These are phyloP conservation scores for Bipolaris oryzae DNA, from an alignment of 2,329 filamentous ascomycete genomes.

Conservation along the genomic window DNA sequence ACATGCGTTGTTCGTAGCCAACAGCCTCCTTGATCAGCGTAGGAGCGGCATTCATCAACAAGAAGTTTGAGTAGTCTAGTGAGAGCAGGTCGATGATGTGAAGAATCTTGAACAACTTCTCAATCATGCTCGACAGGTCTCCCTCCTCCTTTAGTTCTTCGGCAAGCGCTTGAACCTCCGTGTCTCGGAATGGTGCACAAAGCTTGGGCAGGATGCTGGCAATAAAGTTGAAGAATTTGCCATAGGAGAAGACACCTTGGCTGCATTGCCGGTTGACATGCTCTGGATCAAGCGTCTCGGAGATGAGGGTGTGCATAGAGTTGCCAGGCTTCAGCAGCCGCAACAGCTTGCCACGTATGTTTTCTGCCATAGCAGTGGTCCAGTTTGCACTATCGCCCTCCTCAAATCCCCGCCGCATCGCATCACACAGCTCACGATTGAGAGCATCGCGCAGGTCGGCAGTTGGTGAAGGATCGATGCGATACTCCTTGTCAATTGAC, in stretches of 20 bases:
- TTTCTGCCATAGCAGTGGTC: slow-evolving; percentile 72
- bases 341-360: slow-evolving; percentile 73
- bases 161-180: slow-evolving; percentile 71
- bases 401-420: slow-evolving; percentile 68
- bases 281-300: slow-evolving; percentile 75
- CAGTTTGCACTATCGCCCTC: slow-evolving; percentile 69
- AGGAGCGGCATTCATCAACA: slow-evolving; percentile 73
- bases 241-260: slow-evolving; percentile 77
- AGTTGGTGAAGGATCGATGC: slow-evolving; percentile 66
- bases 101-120: slow-evolving; percentile 75
- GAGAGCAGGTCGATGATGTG: slow-evolving; percentile 78
- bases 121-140: slow-evolving; percentile 68
- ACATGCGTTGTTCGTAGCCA: slow-evolving; percentile 75
- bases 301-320: slow-evolving; percentile 75
- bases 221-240: slow-evolving; percentile 80
- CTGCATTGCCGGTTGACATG: slow-evolving; percentile 71
- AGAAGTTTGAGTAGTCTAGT: slow-evolving; percentile 82
- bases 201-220: slow-evolving; percentile 76
- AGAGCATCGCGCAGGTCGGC: slow-evolving; percentile 64
- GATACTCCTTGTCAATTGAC: slow-evolving; percentile 78
- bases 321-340: slow-evolving; percentile 73
- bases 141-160: slow-evolving; percentile 61
- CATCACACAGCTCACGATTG: slow-evolving; percentile 63
- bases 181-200: slow-evolving; percentile 80
- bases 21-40: slow-evolving; percentile 73